phyloP scores from a whole-genome alignment of 2,329 filamentous ascomycete species.

The Aureobasidium uvarum region DNA sequence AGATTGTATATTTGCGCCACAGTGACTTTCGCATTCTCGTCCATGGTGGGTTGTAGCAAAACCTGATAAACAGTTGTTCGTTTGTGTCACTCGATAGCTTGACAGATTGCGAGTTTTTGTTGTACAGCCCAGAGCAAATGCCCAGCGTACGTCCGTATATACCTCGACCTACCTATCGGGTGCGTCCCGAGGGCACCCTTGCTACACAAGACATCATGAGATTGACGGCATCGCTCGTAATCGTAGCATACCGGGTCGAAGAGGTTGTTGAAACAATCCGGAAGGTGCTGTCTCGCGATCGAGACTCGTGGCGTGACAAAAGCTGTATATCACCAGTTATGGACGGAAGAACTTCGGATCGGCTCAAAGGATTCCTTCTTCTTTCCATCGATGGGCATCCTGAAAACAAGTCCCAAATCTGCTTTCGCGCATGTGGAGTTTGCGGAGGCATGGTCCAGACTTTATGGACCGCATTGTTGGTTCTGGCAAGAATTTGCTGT shows the following conservation, averaged over 20 bases:
- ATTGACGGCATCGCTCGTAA: not conserved
- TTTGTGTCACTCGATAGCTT: not conserved
- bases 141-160: conserved; percentile 5
- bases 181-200: not conserved
- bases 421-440: not conserved
- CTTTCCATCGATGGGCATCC: not conserved
- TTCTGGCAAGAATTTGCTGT: conserved; percentile 2
- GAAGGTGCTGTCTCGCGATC: not conserved
- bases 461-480: not conserved
- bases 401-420: not conserved
- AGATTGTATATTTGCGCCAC: not conserved
- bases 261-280: not conserved
- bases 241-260: not conserved
- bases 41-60: not conserved
- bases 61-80: not conserved
- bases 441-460: not conserved
- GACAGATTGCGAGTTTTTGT: not conserved
- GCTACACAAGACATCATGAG: conserved; percentile 1
- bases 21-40: not conserved
- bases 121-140: not conserved
- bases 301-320: conserved; percentile 7
- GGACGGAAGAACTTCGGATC: not conserved
- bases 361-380: not conserved
- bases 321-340: conserved; percentile 1
- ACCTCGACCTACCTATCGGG: not conserved